phyloP scores from a whole-genome alignment of 2,329 filamentous ascomycete species.

The Curvularia sp. region DNA sequence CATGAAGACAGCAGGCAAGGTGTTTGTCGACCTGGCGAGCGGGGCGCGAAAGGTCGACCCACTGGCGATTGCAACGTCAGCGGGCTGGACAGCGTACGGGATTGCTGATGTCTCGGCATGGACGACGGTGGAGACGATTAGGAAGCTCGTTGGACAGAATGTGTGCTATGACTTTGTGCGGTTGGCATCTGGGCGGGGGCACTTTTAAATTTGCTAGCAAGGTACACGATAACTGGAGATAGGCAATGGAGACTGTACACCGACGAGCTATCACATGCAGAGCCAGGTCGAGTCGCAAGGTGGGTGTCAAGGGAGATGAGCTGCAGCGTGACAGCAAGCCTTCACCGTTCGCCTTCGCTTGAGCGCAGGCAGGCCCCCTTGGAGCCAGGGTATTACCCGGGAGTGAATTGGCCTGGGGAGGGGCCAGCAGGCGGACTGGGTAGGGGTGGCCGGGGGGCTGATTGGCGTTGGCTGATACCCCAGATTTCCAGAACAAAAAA shows the following conservation, averaged over 20 bases:
- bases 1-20: slow-evolving; percentile 59
- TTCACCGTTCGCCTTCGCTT: background rate
- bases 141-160: slow-evolving; percentile 82
- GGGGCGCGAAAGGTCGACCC: slow-evolving; percentile 71
- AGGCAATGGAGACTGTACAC: background rate
- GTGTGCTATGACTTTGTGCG: slow-evolving; percentile 87
- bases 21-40: slow-evolving; percentile 81
- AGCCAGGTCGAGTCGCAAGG: background rate
- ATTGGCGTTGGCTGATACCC: slow-evolving; percentile 43
- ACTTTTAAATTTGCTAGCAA: slow-evolving; percentile 51
- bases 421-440: background rate
- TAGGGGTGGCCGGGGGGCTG: slow-evolving; percentile 17
- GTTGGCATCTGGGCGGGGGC: slow-evolving; percentile 67
- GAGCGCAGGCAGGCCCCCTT: background rate
- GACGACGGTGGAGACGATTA: slow-evolving; percentile 81
- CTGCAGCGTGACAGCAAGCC: slow-evolving; percentile 10
- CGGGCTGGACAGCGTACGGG: slow-evolving; percentile 81
- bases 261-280: background rate
- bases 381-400: no score
- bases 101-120: slow-evolving; percentile 82
- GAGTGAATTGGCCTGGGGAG: no score
- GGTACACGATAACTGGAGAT: background rate
- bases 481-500: slow-evolving; percentile 39
- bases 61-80: slow-evolving; percentile 71
- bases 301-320: background rate